Conservation (phyloP, 139 green algal species). For the Edaphochlamys debaryana region DNA sequence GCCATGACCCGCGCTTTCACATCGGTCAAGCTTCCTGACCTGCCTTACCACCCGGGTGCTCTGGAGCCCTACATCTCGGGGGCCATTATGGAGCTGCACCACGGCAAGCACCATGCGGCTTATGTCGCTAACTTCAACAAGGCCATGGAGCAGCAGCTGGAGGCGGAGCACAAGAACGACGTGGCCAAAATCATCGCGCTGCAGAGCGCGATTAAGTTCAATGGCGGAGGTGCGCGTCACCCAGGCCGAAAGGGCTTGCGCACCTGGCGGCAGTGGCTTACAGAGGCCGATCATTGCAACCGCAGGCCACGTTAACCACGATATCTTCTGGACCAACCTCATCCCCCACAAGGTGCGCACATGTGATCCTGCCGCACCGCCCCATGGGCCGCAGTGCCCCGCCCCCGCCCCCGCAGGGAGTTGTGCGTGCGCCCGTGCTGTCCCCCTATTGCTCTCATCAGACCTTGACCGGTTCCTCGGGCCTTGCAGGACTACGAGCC, state of each 20-base stretch:
- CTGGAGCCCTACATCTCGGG: conserved; percentile 91
- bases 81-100: conserved; percentile 98
- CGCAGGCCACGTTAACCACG: conserved; percentile 97
- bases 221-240: conserved; percentile 88
- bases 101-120: conserved; percentile 91
- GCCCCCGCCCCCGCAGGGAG: too few species aligned
- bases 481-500: conserved; percentile 82
- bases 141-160: conserved; percentile 80
- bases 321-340: conserved; percentile 97
- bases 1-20: conserved; percentile 2
- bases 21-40: conserved; percentile 80
- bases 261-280: too few species aligned
- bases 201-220: conserved; percentile 95
- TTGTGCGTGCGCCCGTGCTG: too few species aligned
- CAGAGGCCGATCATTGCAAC: too few species aligned
- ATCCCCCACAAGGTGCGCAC: conserved; percentile 76
- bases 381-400: too few species aligned
- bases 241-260: background rate
- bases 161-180: conserved; percentile 84
- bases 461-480: too few species aligned
- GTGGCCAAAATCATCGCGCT: conserved; percentile 82
- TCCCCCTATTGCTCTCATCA: too few species aligned
- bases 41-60: conserved; percentile 92
- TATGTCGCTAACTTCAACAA: conserved; percentile 94
- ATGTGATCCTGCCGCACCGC: background rate